Conservation (phyloP, 345 rosid genomes). For the Theobroma cacao region DNA sequence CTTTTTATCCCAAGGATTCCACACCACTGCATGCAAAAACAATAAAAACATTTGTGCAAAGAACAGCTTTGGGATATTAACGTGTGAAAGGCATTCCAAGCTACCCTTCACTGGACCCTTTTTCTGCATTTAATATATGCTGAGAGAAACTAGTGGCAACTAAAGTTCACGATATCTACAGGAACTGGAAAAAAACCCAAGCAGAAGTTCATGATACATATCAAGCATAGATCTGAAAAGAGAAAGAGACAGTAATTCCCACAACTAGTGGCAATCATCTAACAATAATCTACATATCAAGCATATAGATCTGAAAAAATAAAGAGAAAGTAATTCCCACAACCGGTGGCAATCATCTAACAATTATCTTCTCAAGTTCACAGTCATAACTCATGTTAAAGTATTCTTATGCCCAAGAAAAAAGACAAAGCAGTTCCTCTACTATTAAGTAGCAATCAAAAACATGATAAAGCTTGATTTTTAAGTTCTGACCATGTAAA, state of each 20-base stretch:
- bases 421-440: not conserved
- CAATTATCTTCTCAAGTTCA: not conserved
- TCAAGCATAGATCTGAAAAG: not conserved
- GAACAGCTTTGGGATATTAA: not conserved
- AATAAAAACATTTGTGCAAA: not conserved
- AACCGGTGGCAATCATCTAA: not conserved
- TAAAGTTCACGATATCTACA: not conserved
- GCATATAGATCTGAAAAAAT: not conserved
- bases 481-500: not conserved
- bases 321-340: not conserved
- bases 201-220: not conserved
- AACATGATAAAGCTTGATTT: not conserved
- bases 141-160: no score
- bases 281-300: not conserved
- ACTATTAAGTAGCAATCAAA: not conserved
- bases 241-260: not conserved
- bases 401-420: not conserved
- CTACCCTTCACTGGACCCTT: not conserved
- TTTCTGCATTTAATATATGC: not conserved
- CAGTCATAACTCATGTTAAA: not conserved
- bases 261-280: not conserved
- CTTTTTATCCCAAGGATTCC: constrained; percentile 98
- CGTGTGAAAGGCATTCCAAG: not conserved
- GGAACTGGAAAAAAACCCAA: not conserved
- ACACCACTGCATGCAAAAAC: constrained; percentile 60